Conservation (phyloP, 2,329 filamentous ascomycete genomes). For the Pseudopithomyces maydicus region DNA sequence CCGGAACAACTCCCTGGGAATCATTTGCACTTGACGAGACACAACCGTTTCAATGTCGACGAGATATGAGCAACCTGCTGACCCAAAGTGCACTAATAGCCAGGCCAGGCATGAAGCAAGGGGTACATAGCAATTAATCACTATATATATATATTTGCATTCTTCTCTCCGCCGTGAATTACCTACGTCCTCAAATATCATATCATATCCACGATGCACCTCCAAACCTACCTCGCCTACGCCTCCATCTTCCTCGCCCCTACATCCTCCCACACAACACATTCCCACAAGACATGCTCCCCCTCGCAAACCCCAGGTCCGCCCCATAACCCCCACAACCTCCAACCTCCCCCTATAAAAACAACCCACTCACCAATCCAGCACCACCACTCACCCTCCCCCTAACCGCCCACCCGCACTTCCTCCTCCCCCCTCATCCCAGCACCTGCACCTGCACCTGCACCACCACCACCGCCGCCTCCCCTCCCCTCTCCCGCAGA, state of each 20-base stretch:
- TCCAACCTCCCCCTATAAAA: constrained; percentile 26
- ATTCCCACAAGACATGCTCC: background rate
- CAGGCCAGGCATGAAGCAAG: constrained; percentile 6
- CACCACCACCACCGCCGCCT: background rate
- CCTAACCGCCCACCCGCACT: constrained; percentile 6
- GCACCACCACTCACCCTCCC: constrained; percentile 18
- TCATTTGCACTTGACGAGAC: background rate
- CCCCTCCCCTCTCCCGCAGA: background rate
- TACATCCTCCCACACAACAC: background rate
- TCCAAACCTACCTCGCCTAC: constrained; percentile 1
- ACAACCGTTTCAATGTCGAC: background rate
- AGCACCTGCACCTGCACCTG: no score
- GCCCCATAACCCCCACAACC: constrained; percentile 1
- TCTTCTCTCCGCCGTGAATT: background rate
- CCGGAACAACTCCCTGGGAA: background rate
- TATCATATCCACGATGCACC: constrained; percentile 9
- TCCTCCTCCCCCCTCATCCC: background rate
- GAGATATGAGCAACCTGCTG: background rate
- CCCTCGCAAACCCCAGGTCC: background rate
- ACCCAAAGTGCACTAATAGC: background rate
- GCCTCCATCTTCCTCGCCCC: background rate
- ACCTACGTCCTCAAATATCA: background rate
- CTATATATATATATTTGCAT: background rate
- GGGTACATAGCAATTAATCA: background rate
- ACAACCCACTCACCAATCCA: no score